Evolutionary conservation across 306 rosid genomes (phyloP), one percentile per base, ranked within the genome.

Genomic region (Dryas octopetala): DNA sequence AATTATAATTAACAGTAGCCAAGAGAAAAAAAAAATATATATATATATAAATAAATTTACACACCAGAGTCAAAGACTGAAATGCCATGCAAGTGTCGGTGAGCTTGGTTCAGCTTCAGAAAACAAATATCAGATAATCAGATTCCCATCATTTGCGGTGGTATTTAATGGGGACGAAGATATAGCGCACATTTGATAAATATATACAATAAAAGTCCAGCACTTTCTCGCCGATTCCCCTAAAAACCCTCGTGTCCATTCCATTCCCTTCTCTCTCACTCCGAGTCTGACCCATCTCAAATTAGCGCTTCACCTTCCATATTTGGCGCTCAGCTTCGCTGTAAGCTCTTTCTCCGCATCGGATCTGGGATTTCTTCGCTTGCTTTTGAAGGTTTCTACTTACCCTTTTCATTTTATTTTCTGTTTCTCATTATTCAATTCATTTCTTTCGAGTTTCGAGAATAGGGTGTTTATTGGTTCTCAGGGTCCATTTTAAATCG

Each of bases 351-450:
- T 76, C 46, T 10, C 77, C 47, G 59, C 86, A 80, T 91, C 79
- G 93, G 96, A 91, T 91, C 97, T 86, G 79, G 93, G 74, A 26
- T 88, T 83, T 76, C 78, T 81, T 86, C 86, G 59, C 67, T 83
- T 83, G 74, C 76, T 38, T 62, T 73, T 65, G 70, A 84, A 89
- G 93, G 83, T 82, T 78, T 66, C 70, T 43, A 10, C 81, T 70
- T 79, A 38, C 49, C 48, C 23, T 11, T 66, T 75, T 64, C 14
- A 62, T 68, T 67, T 53, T 73, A 16, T 41, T 26, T 57, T 57
- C 77, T 43, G 7, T 53, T 10, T 13, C 40, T 59, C 11, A 19
- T 60, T 41, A 43, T 71, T 72, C 7, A 9, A 19, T 16, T 65
- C 15, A 17, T 8, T 65, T 47, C 68, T 73, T 73, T 57, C 28